A percentile compares a stretch with the other conserved stretches of the same genome.
Conservation (phyloP, 371 early-diverging fungal genomes). For the Haplosporangium sp. region DNA sequence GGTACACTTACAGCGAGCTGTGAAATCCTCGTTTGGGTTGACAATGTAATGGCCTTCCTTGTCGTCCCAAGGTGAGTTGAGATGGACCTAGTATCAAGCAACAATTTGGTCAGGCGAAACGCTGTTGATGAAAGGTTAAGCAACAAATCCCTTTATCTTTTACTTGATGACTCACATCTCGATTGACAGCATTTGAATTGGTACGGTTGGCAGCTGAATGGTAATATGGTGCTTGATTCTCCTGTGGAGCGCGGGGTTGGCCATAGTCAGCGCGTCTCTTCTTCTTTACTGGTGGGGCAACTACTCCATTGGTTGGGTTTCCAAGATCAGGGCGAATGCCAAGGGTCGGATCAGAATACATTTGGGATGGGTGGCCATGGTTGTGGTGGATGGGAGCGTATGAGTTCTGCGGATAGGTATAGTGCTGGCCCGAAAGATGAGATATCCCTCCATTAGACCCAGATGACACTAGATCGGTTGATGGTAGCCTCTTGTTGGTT, state of each 20-base stretch:
- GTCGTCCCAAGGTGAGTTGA: slow-evolving; percentile 75
- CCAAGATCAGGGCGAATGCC: slow-evolving; percentile 9
- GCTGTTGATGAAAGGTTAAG: neutral
- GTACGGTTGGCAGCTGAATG: slow-evolving; percentile 22
- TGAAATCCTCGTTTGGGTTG: slow-evolving; percentile 76
- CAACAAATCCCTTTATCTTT: neutral
- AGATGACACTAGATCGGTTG: slow-evolving; percentile 21
- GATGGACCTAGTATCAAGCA: slow-evolving; percentile 15
- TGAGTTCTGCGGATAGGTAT: slow-evolving; percentile 10
- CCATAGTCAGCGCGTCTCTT: slow-evolving; percentile 35
- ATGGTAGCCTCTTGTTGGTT: slow-evolving; percentile 44
- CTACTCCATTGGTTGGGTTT: slow-evolving; percentile 5
- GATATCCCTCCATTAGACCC: slow-evolving; percentile 16
- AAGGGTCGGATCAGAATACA: slow-evolving; percentile 8
- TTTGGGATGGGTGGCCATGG: slow-evolving; percentile 5
- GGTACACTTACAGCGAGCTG: slow-evolving; percentile 71
- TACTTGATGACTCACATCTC: slow-evolving; percentile 23
- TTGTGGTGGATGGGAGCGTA: slow-evolving; percentile 22
- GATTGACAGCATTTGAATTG: slow-evolving; percentile 12
- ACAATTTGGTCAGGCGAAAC: neutral
- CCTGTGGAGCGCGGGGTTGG: slow-evolving; percentile 19
- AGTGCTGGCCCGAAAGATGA: slow-evolving; percentile 12
- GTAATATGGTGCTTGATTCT: slow-evolving; percentile 26
- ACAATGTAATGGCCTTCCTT: slow-evolving; percentile 94
- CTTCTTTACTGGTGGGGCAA: slow-evolving; percentile 29